Evolutionary conservation across 768 basidiomycete genomes (phyloP).

Genomic region (Butyriboletus loyo): DNA sequence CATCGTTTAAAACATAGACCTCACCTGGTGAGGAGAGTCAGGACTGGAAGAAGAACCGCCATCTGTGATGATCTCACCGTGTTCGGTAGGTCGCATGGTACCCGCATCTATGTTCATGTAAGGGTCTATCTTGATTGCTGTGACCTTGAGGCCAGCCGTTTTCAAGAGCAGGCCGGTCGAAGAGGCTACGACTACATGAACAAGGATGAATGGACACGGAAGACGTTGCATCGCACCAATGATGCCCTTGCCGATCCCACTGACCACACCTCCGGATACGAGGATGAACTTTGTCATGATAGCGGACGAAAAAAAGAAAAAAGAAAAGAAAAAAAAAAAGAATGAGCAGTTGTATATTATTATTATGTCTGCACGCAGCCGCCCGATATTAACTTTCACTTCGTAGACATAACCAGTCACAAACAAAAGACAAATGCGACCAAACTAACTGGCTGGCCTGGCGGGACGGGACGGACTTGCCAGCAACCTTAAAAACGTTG

Average conservation of each 20-base stretch:
- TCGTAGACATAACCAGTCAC: no score
- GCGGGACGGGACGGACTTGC: no score
- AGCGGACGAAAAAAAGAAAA: conserved; percentile 7
- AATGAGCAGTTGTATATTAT: no score
- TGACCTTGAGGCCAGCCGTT: conserved; percentile 93
- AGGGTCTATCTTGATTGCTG: conserved; percentile 98
- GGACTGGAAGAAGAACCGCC: conserved; percentile 1
- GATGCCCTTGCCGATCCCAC: conserved; percentile 98
- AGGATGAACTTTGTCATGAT: conserved; percentile 94
- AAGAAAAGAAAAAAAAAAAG: no score
- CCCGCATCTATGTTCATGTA: conserved; percentile 99
- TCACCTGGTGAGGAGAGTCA: conserved; percentile 58
- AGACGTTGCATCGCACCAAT: conserved; percentile 65
- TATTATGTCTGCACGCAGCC: no score
- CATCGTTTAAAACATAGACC: conserved; percentile 97
- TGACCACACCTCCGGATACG: conserved; percentile 96
- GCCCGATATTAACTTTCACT: no score
- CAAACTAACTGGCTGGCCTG: no score
- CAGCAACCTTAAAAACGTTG: no score
- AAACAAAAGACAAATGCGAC: no score
- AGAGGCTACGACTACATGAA: conserved; percentile 63
- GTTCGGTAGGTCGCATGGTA: conserved; percentile 97
- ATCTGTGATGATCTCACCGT: conserved; percentile 58
- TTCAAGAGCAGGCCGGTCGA: conserved; percentile 95
- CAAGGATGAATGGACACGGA: conserved; percentile 10